phyloP scores from a whole-genome alignment of 2,329 filamentous ascomycete species.

The Penicillium sp. region DNA sequence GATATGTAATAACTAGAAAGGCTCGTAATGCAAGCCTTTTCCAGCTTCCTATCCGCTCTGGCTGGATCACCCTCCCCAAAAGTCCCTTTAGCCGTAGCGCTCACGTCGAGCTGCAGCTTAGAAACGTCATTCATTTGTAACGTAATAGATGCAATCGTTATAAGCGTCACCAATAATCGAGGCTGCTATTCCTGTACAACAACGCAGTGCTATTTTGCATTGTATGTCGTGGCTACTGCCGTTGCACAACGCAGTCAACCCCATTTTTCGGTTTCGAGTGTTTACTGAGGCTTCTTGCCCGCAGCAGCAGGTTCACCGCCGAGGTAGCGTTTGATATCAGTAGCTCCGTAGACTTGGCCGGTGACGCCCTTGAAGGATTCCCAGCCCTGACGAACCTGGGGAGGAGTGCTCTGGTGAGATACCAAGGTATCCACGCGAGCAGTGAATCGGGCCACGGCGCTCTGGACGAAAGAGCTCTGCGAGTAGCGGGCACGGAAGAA shows the following conservation, averaged over 20 bases:
- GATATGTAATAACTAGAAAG: neutral
- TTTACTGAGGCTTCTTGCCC: constrained; percentile 48
- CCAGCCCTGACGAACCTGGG: constrained; percentile 75
- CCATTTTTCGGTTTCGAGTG: neutral
- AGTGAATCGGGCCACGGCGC: constrained; percentile 67
- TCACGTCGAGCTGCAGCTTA: neutral
- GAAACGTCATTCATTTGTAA: constrained; percentile 4
- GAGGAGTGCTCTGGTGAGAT: constrained; percentile 81
- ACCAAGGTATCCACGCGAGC: constrained; percentile 76
- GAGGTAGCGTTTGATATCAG: constrained; percentile 72
- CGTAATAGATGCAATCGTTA: constrained; percentile 12
- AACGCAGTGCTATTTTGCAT: neutral
- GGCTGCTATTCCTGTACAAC: neutral
- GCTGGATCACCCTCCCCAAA: neutral
- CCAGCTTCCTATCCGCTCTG: neutral
- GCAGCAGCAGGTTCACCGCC: constrained; percentile 41
- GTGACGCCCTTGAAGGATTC: constrained; percentile 68
- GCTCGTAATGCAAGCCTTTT: neutral
- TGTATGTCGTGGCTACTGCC: neutral
- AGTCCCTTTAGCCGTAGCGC: neutral
- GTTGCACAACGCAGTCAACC: constrained; percentile 3
- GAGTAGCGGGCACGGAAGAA: constrained; percentile 88
- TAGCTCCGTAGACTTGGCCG: constrained; percentile 72
- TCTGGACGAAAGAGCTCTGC: constrained; percentile 91
- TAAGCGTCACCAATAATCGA: constrained; percentile 9